Base-by-base conservation (phyloP, 371 early-diverging fungal species). In the Mycotypha africana region DNA sequence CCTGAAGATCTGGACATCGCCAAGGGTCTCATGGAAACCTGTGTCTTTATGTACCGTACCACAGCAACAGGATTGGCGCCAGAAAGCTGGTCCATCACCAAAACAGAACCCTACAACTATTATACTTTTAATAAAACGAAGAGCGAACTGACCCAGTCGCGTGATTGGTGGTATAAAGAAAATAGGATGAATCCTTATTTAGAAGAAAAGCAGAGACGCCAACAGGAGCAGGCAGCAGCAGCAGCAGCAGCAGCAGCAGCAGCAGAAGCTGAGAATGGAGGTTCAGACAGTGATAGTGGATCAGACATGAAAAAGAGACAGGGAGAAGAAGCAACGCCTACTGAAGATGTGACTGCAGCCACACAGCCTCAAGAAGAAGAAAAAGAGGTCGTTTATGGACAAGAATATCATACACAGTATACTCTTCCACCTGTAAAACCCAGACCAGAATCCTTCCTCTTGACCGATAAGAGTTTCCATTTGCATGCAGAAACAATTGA, bases 401-500 rank as follows among this genome's bases (percentile, higher is more conserved):
- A 5, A 22, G 42, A 40, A 14, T 58, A 58, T n/a, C 24, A 24
- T 10, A 36, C 40, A 16, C 32, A 58, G 7, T 58, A 53, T 38
- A 30, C 45, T 37, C 23, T 58, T 0, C 42, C 53, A 2, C 24
- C 41, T 23, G 40, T 36, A 2, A 44, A 16, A 23, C 8, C 43
- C 9, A 39, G 58, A 30, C 58, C 58, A 11, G 33, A 30, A 1
- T 48, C 58, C 0, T 37, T 58, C 12, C 41, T 31, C 23, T 53
- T 53, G 39, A 49, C 41, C 15, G 49, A 57, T 26, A 42, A 46
- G 12, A 8, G 42, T n/a, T 60, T 53, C 26, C 30, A 63, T 10
- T 16, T 52, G 19, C 46, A 71, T 22, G 71, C 74, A 55, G 92
- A 92, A 69, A 83, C 86, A 0, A 48, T 91, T 16, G 92, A 92